Base-by-base conservation (phyloP, 108 stramenopile species). In the Cyclotella kingstonii region DNA sequence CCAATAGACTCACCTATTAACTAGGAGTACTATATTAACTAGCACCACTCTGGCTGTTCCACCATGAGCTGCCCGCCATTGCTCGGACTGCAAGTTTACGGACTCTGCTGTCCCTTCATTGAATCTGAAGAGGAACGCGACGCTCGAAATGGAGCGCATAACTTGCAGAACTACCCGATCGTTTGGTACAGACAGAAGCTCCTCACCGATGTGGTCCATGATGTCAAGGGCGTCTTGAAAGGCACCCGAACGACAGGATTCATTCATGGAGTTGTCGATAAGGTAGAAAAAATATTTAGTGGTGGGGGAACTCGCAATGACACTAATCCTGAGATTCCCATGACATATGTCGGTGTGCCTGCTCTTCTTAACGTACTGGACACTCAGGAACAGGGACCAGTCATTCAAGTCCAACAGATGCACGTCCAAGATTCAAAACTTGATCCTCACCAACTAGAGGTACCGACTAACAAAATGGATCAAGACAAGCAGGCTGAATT, bases 101-200 rank as follows among this genome's bases (percentile, higher is more conserved):
- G 70, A 1, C 18, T 72, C 12, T 72, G 70, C 56, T 72, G 70
- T 25, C 62, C 62, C 28, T 51, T 72, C 41, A 21, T 72, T 39
- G 70, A 72, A 56, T 28, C 62, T 4, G 55, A 63, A 26, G 52
- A 49, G 26, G 70, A 72, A 25, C 55, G 27, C 19, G 46, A 57
- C 1, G 70, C 70, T 1, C 54, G 70, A 4, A 42, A 22, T 0
- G 28, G 62, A 17, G 30, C 26, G 36, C 40, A 54, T 9, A 27
- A 41, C 15, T 31, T 72, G 15, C 31, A 55, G 29, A 39, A 47
- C 40, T 63, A 63, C 50, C 70, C 70, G 47, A 72, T 72, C 18
- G 50, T 40, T 9, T 72, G 70, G 70, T 72, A 72, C 47, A 39
- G 70, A 25, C 53, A 63, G 29, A 55, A 54, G 46, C 19, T 7